phyloP scores from a whole-genome alignment of 352 stramenopile species.

The Pythium guiyangense region DNA sequence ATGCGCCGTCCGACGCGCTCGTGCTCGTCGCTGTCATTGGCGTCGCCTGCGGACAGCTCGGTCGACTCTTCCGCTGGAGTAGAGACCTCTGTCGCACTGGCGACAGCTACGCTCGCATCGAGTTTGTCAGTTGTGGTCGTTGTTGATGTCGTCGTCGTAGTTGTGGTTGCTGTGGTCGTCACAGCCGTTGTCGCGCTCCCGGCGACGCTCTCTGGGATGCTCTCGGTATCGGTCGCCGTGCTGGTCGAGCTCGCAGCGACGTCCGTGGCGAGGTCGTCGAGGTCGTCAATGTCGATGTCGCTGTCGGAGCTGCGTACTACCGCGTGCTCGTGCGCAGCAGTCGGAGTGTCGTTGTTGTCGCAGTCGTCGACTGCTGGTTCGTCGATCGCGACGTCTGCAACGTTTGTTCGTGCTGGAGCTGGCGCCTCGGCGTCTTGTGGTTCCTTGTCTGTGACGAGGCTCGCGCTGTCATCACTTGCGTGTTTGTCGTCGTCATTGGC shows the following conservation, averaged over 20 bases:
- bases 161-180: neutral
- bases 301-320: too few species aligned
- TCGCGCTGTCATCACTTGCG: too few species aligned
- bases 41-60: neutral
- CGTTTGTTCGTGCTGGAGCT: too few species aligned
- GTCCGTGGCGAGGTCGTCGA: neutral
- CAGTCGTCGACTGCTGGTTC: neutral
- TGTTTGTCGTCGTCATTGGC: too few species aligned
- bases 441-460: too few species aligned
- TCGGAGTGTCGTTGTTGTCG: neutral
- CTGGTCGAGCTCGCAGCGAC: neutral
- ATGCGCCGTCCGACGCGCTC: conserved; percentile 27
- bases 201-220: too few species aligned
- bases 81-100: neutral
- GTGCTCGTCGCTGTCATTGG: neutral
- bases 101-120: too few species aligned
- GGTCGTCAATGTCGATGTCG: neutral
- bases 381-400: too few species aligned
- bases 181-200: neutral
- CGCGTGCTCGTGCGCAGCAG: too few species aligned
- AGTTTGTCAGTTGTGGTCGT: too few species aligned
- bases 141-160: neutral
- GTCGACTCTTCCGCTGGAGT: neutral
- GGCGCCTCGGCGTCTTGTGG: too few species aligned
- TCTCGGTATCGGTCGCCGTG: neutral